Evolutionary conservation across 345 rosid species (phyloP), one percentile per base, ranked within the genome.

Genomic region (Salix viminalis): DNA sequence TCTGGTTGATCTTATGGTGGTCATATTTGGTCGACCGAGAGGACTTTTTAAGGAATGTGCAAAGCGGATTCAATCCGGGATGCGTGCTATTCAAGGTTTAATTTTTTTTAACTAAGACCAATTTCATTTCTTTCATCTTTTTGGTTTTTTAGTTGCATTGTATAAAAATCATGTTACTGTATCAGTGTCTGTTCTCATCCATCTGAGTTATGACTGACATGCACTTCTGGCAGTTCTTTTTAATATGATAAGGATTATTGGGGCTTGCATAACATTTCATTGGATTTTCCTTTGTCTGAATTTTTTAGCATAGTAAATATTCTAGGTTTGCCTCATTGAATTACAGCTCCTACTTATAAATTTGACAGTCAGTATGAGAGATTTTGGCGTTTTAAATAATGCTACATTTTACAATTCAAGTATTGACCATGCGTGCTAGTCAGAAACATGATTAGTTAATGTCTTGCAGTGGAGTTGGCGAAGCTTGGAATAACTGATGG

Each of bases 1-100:
- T 42, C 88, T 96, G 74, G 91, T 96, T 76, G 97, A 96, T 82
- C 99, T 96, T 70, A 93, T 93, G 95, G 89, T 88, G 48, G 94
- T 90, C 77, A 86, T 92, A 75, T 82, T 92, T 42, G 95, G 95
- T 71, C 99, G 99, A 77, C 99, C 99, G 10, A 92, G 92, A 78
- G 99, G 99, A 77, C 87, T 84, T 72, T 96, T 93, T 78, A 96
- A 92, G 84, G 99, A 96, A 66, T 96, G 98, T 83, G 87, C 89
- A 21, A 92, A 90, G 83, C 97, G 99, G 73, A 91, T 96, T 19
- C 91, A 92, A 70, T 87, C 95, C 74, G 99, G 99, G 80, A 82
- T 92, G 87, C 89, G 86, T 44, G 87, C 83, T 28, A 89, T 91
- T 83, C 89, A 89, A 88, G 97, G 99, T 92, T 75, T 61, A 76